phyloP scores from a whole-genome alignment of 345 rosid species.

The Brassica juncea region DNA sequence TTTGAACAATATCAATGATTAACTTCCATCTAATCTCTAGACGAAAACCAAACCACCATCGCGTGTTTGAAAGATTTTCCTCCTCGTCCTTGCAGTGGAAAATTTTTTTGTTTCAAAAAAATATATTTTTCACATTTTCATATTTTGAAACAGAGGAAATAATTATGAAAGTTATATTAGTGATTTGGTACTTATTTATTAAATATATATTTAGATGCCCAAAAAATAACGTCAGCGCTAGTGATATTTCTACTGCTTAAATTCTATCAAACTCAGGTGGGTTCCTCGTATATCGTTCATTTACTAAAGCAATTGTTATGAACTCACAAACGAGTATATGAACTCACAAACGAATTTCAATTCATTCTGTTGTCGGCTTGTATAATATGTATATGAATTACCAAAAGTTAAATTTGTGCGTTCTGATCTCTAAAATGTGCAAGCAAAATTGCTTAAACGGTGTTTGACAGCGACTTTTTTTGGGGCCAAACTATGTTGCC shows the following conservation, averaged over 20 bases:
- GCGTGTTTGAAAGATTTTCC: too few species aligned
- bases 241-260: neutral
- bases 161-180: too few species aligned
- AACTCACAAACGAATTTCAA: neutral
- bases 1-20: too few species aligned
- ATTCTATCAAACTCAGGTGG: neutral
- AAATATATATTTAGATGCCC: neutral
- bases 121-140: too few species aligned
- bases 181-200: too few species aligned
- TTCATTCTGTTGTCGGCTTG: neutral
- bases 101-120: too few species aligned
- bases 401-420: neutral
- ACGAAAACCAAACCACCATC: too few species aligned
- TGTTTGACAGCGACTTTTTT: constrained; percentile 3
- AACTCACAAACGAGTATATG: too few species aligned
- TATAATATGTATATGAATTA: neutral
- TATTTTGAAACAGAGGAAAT: too few species aligned
- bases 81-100: too few species aligned
- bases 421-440: neutral
- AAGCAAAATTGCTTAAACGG: neutral
- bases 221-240: neutral
- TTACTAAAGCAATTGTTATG: neutral
- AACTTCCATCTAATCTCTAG: too few species aligned
- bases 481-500: constrained; percentile 16
- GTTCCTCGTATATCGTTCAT: neutral